Percentiles rank a stretch among this genome's conserved stretches.
Conservation (phyloP, 495 filamentous ascomycete species). For the Penicilliopsis zonata region DNA sequence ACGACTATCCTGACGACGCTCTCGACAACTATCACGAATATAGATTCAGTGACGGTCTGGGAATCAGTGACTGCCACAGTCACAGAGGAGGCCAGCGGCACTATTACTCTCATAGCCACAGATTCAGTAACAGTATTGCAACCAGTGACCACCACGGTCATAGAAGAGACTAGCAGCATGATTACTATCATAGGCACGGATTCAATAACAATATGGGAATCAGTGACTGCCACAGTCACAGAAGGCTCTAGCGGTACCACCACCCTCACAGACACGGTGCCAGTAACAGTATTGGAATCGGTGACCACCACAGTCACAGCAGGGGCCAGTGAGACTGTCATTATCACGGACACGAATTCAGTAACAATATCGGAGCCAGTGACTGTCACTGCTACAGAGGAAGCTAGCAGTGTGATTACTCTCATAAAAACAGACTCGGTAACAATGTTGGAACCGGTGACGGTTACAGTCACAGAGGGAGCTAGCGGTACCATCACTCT, state of each 20-base stretch:
- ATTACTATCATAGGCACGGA: not conserved
- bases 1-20: slow-evolving; percentile 5
- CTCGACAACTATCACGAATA: slow-evolving; percentile 3
- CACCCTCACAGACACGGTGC: not conserved
- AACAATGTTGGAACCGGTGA: no score
- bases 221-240: slow-evolving; percentile 6
- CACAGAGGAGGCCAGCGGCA: no score
- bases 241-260: not conserved
- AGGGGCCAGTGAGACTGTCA: not conserved
- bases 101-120: not conserved
- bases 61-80: slow-evolving; percentile 4
- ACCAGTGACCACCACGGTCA: slow-evolving; percentile 4
- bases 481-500: slow-evolving; percentile 2
- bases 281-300: not conserved
- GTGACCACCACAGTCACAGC: not conserved
- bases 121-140: slow-evolving; percentile 5
- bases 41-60: slow-evolving; percentile 1
- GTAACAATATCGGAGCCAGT: not conserved
- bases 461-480: not conserved
- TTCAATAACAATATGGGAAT: slow-evolving; percentile 5
- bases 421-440: no score
- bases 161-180: no score
- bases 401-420: not conserved
- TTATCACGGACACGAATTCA: not conserved
- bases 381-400: not conserved